Conservation (phyloP, 768 basidiomycete species). For the Favolaschia claudopus region DNA sequence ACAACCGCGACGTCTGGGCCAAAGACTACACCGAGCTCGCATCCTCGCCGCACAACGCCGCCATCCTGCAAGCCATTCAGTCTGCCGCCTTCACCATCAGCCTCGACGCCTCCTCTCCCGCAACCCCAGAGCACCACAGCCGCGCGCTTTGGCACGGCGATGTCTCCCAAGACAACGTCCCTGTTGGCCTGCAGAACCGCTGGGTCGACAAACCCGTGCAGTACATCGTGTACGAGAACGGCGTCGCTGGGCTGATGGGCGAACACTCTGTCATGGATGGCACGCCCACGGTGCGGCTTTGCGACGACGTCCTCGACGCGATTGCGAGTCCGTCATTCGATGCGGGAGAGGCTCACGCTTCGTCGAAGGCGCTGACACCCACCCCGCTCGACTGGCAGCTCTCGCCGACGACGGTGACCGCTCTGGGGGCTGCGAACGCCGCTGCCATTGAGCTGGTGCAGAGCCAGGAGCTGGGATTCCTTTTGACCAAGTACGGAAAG, state of each 20-base stretch:
- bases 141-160: constrained; percentile 87
- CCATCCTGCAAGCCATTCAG: constrained; percentile 76
- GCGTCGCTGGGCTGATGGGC: constrained; percentile 85
- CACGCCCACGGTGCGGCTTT: constrained; percentile 78
- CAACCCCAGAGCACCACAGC: constrained; percentile 63
- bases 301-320: constrained; percentile 70
- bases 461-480: constrained; percentile 68
- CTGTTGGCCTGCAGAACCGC: constrained; percentile 72
- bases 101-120: constrained; percentile 70
- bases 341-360: constrained; percentile 49
- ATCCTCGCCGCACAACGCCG: constrained; percentile 65
- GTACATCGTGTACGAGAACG: constrained; percentile 86
- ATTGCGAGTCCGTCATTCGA: constrained; percentile 71
- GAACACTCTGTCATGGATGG: constrained; percentile 95
- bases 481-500: constrained; percentile 83
- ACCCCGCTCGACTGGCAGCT: constrained; percentile 71
- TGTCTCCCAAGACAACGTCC: constrained; percentile 49
- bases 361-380: constrained; percentile 41
- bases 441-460: constrained; percentile 65
- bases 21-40: constrained; percentile 77
- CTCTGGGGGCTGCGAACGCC: constrained; percentile 64
- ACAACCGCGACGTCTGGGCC: constrained; percentile 89
- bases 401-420: constrained; percentile 50
- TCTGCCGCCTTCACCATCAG: constrained; percentile 87
- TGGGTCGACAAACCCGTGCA: constrained; percentile 93